Evolutionary conservation across 257 asterid genomes (phyloP), one percentile per base, ranked within the genome.

Genomic region (Solanum chilense): DNA sequence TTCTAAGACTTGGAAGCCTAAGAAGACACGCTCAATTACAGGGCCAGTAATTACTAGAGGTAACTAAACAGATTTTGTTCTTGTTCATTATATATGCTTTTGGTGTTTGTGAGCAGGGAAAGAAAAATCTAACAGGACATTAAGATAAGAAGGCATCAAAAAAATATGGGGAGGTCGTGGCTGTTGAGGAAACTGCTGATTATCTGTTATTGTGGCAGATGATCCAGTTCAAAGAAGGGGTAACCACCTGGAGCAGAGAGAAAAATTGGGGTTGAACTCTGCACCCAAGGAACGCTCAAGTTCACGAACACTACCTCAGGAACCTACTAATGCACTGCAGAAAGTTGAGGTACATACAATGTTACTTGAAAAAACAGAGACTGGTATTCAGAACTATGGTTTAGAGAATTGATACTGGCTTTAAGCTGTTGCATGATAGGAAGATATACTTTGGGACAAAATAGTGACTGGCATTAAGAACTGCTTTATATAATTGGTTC

Each of bases 1-100:
- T 92, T 94, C 98, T 64, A 96, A 89, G 92, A 95, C 95, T 83
- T 97, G 99, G 99, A 97, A 92, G 92, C 99, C 99, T 90, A 94
- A 92, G 92, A 97, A 88, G 94, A 92, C 70, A 75, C 99, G 91
- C 62, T 64, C 94, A 74, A 94, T 97, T 77, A 91, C 86, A 11
- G 99, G 99, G 78, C 99, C 99, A 86, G 87, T 89, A 64, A 90
- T 92, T 69, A 90, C 88, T 80, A 91, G 91, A 93, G 99, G 98
- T 92, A 90, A 88, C 45, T 58, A 42, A 39, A 75, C 89, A 41
- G 27, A 23, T 87, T 42, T 84, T 52, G 11, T 49, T 31, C 69
- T 49, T 81, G 69, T 23, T 75, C 74, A 70, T 73, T 64, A 85
- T 21, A 35, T 44, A 78, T 87, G 44, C 18, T 9, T 9, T 33